Base-by-base conservation (phyloP, 2,329 filamentous ascomycete genomes). In the Cladosporium sp. region DNA sequence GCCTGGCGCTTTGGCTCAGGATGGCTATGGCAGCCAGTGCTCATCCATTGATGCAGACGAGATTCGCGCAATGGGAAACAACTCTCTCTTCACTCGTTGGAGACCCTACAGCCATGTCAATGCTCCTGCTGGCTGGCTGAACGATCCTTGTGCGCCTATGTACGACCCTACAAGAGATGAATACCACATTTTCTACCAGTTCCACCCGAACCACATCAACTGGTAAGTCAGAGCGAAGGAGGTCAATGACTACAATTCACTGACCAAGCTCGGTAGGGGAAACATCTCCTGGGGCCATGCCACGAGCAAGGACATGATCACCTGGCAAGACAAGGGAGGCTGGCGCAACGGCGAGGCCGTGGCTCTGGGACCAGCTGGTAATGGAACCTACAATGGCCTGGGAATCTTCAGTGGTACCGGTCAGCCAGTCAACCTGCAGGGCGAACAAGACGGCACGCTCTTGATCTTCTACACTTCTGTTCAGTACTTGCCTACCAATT, bases 101-200 rank as follows among this genome's bases (percentile, higher is more conserved):
- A 67, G 78, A 49, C 75, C 76, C 8, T 72, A 66, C 12, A 76
- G 72, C 48, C 77, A 79, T 59, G 76, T 79, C 64, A 69, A 73
- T 19, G 73, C 75, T n/a, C 77, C 77, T 9, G 75, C 75, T 44
- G 77, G 77, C 15, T 78, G 76, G 76, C 73, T 78, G 73, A 78
- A 79, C 57, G 75, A 81, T 61, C 78, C 79, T 13, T 80, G 79
- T 61, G 79, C 71, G 25, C 76, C 77, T 61, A 75, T 77, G 69
- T 82, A 79, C 62, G 78, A 80, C 65, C 77, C 76, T 13, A 70
- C 66, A 3, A 71, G 73, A 34, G 75, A 77, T 28, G 67, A 68
- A 1, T 84, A 83, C 58, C 80, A 83, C 61, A 63, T 82, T 7
- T 78, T 78, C 63, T 83, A 80, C 65, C 80, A 83, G 65, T 82